Evolutionary conservation across 2,329 filamentous ascomycete genomes (phyloP).

Genomic region (Xylariaceae sp.): DNA sequence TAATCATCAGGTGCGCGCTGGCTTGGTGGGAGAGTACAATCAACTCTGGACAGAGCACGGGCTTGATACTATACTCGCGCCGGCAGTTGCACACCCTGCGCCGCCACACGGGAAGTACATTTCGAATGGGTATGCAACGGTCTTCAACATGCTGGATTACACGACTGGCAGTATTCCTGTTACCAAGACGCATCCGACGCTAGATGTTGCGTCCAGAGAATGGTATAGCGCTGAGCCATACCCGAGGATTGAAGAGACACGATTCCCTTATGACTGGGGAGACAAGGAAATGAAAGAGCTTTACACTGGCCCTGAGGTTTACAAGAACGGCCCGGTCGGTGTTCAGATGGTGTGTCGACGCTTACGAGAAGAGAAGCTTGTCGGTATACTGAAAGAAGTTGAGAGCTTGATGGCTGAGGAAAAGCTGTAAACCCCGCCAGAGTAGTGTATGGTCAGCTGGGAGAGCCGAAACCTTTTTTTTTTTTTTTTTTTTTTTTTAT

Average conservation of each 20-base stretch:
- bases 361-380: neutral
- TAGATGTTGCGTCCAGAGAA: neutral
- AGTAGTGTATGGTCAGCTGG: no score
- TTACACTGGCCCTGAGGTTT: neutral
- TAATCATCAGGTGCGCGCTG: neutral
- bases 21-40: neutral
- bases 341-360: neutral
- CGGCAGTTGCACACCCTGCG: neutral
- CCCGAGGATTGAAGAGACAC: neutral
- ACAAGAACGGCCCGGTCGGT: neutral
- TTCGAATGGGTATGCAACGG: no score
- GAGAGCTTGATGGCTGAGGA: neutral
- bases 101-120: slow-evolving; percentile 1
- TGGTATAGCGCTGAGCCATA: neutral
- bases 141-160: slow-evolving; percentile 1
- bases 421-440: no score
- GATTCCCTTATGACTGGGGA: neutral
- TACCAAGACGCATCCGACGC: neutral
- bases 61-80: neutral
- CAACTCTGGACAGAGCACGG: neutral
- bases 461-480: no score
- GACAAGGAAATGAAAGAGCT: slow-evolving; percentile 1
- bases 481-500: no score
- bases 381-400: neutral
- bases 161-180: neutral